phyloP scores from a whole-genome alignment of 768 basidiomycete genomes.

The Chalciporus pseudorubinellus region DNA sequence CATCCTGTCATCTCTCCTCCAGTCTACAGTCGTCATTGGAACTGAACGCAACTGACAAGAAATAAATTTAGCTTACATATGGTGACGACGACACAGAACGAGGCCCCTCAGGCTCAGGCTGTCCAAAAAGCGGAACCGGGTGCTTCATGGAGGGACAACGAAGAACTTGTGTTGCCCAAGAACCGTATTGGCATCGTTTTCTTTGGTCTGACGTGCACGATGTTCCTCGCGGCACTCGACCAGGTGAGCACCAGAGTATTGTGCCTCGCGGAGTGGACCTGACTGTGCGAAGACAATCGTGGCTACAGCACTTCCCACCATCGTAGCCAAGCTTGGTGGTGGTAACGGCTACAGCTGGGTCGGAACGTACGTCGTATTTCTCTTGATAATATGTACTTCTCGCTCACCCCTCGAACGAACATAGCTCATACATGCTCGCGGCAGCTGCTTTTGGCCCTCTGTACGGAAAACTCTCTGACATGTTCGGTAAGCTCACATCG shows the following conservation, averaged over 20 bases:
- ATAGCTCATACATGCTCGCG: too few species aligned
- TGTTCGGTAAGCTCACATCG: too few species aligned
- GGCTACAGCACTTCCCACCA: constrained; percentile 74
- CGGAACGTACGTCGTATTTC: constrained; percentile 46
- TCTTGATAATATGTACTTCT: too few species aligned
- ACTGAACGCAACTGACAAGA: too few species aligned
- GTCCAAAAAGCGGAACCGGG: constrained; percentile 37
- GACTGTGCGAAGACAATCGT: constrained; percentile 53
- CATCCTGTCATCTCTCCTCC: too few species aligned
- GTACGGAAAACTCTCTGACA: too few species aligned
- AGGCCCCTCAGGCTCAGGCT: neutral
- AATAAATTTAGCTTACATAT: constrained; percentile 3
- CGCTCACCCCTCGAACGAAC: too few species aligned
- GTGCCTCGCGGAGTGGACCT: neutral
- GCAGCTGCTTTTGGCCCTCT: too few species aligned
- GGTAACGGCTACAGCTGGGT: constrained; percentile 71
- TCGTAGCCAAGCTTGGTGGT: constrained; percentile 62
- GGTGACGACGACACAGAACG: constrained; percentile 1
- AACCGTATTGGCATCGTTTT: constrained; percentile 25
- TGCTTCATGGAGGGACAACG: constrained; percentile 53
- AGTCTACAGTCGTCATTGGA: too few species aligned
- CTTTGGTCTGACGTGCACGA: constrained; percentile 30
- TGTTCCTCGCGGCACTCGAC: constrained; percentile 50
- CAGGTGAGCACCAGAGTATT: constrained; percentile 39
- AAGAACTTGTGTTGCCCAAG: constrained; percentile 52